Conservation (phyloP, 164 flowering plant species). For the Macadamia integrifolia region DNA sequence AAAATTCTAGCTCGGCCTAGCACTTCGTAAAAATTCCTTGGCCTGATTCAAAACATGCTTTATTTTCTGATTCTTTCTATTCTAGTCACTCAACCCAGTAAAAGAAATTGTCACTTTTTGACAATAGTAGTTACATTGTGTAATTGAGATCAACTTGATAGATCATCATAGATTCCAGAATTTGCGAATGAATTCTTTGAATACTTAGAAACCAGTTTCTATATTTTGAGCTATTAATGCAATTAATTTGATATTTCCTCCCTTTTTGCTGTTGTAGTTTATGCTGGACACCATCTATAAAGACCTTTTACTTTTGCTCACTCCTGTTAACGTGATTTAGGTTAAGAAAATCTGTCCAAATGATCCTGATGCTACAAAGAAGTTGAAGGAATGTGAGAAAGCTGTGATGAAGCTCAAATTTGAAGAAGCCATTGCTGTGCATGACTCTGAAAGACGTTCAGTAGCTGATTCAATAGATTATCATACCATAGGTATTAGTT, state of each 20-base stretch:
- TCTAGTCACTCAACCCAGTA: no score
- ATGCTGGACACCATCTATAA: neutral
- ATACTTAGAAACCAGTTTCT: neutral
- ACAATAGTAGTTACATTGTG: no score
- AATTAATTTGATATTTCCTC: neutral
- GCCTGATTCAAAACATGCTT: no score
- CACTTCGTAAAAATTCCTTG: no score
- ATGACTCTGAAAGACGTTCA: slow-evolving; percentile 52
- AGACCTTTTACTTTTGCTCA: neutral
- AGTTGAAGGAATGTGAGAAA: slow-evolving; percentile 95
- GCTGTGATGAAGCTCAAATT: slow-evolving; percentile 93
- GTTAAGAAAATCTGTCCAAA: slow-evolving; percentile 84
- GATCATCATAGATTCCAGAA: no score
- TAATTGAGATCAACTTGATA: no score
- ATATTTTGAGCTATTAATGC: neutral
- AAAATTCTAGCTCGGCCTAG: no score
- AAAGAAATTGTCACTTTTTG: no score
- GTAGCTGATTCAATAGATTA: slow-evolving; percentile 79
- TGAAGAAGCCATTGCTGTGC: slow-evolving; percentile 92
- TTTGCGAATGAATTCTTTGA: no score
- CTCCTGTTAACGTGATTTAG: slow-evolving; percentile 24
- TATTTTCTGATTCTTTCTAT: no score
- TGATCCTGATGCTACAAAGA: slow-evolving; percentile 93
- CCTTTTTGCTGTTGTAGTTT: neutral
- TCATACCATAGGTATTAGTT: slow-evolving; percentile 61